Evolutionary conservation across 2,329 filamentous ascomycete genomes (phyloP), one percentile per base, ranked within the genome.

Genomic region (Elsinoe fawcettii): DNA sequence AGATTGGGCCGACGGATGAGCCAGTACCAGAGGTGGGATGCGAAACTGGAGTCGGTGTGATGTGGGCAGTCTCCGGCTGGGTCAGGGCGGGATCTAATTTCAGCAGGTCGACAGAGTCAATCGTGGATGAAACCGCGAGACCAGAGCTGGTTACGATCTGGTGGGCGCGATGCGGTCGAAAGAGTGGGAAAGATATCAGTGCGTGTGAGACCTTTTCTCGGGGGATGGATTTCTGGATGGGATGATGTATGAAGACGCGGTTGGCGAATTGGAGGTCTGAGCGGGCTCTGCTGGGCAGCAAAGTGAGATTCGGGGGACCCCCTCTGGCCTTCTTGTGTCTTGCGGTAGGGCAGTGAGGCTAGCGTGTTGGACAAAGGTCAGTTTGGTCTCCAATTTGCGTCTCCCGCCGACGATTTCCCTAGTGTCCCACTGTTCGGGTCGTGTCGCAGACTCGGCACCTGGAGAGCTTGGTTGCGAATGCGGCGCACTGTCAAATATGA

Each of bases 301-400:
- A 53, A 53, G 49, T 53, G 49, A 53, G 49, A 53, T 53, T 53
- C 14, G 49, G 49, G 49, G 49, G 49, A 20, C 14, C 32, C 27
- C 49, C 30, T 39, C 30, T 53, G 47, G 22, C 47, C 43, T 47
- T 12, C 22, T 9, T 16, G 39, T 43, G 20, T 46, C 41, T 53
- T 53, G 16, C 49, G 49, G 49, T 53, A 53, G 49, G 49, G 49
- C 49, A 53, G 49, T 53, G 49, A 53, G 49, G 49, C 49, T 53
- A 53, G 49, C 32, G 49, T 53, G 49, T 53, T 53, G 49, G 49
- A 51, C 46, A 53, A 46, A 53, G 49, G 49, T 53, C 49, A 53
- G 49, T 53, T 53, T 53, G 49, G 49, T 37, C 49, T 53, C 49
- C 49, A 53, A 53, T 53, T 53, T 53, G 49, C 49, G 49, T 53